Conservation (phyloP, 495 filamentous ascomycete species). For the Physcia stellaris region DNA sequence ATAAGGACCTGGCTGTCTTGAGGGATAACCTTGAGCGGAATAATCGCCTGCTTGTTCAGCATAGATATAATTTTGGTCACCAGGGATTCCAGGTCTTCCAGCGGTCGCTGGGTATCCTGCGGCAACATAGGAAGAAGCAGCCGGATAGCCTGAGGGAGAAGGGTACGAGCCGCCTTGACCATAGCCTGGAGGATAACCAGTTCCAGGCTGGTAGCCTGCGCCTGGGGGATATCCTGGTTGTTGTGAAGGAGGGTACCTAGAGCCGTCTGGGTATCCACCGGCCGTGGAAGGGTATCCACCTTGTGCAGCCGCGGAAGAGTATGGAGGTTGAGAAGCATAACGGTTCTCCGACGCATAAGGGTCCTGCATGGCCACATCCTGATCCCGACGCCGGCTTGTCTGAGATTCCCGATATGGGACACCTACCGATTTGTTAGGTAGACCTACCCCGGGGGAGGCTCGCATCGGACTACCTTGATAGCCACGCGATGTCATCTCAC, state of each 20-base stretch:
- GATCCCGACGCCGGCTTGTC: constrained; percentile 9
- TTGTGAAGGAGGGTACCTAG: constrained; percentile 4
- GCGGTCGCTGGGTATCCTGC: constrained; percentile 1
- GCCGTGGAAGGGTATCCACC: not conserved
- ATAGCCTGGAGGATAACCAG: constrained; percentile 8
- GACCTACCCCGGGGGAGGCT: constrained; percentile 1
- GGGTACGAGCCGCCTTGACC: constrained; percentile 1
- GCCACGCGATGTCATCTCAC: constrained; percentile 7
- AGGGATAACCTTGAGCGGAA: constrained; percentile 3
- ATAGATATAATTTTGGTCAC: constrained; percentile 8
- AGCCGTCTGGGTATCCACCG: constrained; percentile 2
- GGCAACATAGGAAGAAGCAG: constrained; percentile 1
- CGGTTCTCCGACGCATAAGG: constrained; percentile 1
- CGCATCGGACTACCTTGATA: constrained; percentile 11
- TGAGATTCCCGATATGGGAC: constrained; percentile 9
- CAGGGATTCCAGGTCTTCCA: constrained; percentile 1
- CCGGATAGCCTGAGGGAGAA: constrained; percentile 1
- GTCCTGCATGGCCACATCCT: not conserved
- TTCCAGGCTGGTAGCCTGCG: constrained; percentile 5
- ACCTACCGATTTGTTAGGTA: constrained; percentile 6
- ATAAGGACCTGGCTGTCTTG: constrained; percentile 8
- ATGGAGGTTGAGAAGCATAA: not conserved
- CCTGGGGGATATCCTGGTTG: constrained; percentile 4
- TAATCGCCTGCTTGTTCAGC: constrained; percentile 7
- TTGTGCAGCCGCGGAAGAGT: not conserved